A percentile compares a stretch with the other conserved stretches of the same genome.
Evolutionary conservation across 495 filamentous ascomycete genomes (phyloP).

Genomic region (Xylaria castorea): DNA sequence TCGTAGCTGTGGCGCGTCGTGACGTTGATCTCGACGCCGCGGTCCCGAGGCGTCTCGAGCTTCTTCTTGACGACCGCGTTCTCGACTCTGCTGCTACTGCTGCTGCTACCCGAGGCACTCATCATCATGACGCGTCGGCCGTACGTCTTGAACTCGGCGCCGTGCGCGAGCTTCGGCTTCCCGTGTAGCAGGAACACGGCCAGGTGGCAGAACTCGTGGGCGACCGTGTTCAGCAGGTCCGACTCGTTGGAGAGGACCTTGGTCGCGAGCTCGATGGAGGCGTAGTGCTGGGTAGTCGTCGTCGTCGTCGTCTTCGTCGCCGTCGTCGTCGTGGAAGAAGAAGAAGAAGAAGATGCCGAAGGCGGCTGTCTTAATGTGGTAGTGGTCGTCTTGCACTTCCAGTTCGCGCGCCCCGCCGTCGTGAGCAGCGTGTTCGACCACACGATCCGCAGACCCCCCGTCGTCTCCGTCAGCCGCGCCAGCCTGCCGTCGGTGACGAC

Average conservation of each 20-base stretch:
- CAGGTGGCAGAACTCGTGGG: constrained; percentile 96
- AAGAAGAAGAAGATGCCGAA: constrained; percentile 21
- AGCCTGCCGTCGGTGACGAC: constrained; percentile 70
- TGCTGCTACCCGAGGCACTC: constrained; percentile 51
- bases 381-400: constrained; percentile 67
- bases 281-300: constrained; percentile 62
- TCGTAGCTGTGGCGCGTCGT: constrained; percentile 87
- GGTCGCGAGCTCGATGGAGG: constrained; percentile 84
- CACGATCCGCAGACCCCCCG: constrained; percentile 77
- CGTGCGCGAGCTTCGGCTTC: constrained; percentile 75
- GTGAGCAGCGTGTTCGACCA: constrained; percentile 88
- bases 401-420: constrained; percentile 87
- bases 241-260: constrained; percentile 82
- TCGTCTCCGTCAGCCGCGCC: constrained; percentile 60
- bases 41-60: constrained; percentile 17
- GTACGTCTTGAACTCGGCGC: constrained; percentile 82
- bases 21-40: constrained; percentile 63
- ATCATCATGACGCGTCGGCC: constrained; percentile 41
- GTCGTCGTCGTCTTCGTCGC: constrained; percentile 26
- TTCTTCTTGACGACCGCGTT: no score
- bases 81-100: neutral
- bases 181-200: constrained; percentile 83
- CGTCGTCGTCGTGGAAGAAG: neutral
- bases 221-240: constrained; percentile 82
- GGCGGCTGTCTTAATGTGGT: constrained; percentile 31